phyloP scores from a whole-genome alignment of 179 eudicot species.

The Beta corolliflora region DNA sequence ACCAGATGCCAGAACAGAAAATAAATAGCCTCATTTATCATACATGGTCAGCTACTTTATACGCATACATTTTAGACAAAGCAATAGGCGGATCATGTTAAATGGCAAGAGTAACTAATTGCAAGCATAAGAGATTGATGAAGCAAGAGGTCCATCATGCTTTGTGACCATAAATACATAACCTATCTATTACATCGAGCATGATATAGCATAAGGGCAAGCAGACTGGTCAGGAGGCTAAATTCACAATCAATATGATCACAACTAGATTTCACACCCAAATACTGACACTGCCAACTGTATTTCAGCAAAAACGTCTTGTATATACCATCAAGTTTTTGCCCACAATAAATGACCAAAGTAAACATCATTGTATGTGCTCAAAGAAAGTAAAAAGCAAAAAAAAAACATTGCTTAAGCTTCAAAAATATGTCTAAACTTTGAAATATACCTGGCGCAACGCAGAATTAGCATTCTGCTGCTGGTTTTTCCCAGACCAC shows the following conservation, averaged over 20 bases:
- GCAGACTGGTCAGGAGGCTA: neutral
- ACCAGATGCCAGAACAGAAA: too few species aligned
- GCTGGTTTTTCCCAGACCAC: conserved; percentile 99
- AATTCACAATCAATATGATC: neutral
- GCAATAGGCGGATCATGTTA: too few species aligned
- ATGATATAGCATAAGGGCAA: neutral
- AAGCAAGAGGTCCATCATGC: neutral
- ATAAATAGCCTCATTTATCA: neutral
- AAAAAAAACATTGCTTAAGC: neutral
- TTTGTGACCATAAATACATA: neutral
- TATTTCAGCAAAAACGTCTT: too few species aligned
- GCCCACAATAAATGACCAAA: neutral
- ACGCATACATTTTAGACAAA: too few species aligned
- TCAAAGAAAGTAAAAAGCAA: neutral
- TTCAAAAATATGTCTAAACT: neutral
- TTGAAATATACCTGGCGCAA: conserved; percentile 74
- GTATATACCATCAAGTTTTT: neutral
- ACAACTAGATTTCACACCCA: neutral
- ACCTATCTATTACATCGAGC: neutral
- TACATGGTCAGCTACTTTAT: neutral
- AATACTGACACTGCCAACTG: neutral
- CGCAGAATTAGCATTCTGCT: conserved; percentile 95
- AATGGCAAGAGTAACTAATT: neutral
- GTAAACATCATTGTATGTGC: neutral
- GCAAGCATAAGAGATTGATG: neutral